Conservation (phyloP, 1,284 basidiomycete species). For the Pterulicium gracile region DNA sequence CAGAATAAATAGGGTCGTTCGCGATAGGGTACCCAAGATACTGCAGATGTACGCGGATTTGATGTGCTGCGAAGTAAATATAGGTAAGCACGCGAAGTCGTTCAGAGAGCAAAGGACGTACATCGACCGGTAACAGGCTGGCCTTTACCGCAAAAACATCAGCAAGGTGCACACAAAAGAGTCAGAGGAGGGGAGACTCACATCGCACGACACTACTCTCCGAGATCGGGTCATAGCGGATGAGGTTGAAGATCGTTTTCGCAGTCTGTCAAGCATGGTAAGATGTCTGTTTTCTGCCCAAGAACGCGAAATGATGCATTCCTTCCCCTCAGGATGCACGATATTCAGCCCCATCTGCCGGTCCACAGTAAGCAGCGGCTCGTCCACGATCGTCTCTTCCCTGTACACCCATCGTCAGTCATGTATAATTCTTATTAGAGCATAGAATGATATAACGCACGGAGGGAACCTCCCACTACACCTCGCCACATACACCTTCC, state of each 20-base stretch:
- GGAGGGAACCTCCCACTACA: conserved; percentile 76
- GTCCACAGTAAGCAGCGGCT: conserved; percentile 88
- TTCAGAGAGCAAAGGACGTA: conserved; percentile 28
- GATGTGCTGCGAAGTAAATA: conserved; percentile 55
- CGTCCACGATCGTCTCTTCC: conserved; percentile 71
- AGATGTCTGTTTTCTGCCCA: not conserved
- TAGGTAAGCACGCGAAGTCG: conserved; percentile 7
- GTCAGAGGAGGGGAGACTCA: conserved; percentile 24
- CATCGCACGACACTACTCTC: conserved; percentile 88
- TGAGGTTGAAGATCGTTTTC: conserved; percentile 80
- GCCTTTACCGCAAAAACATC: too few relatives aligned
- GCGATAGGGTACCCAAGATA: conserved; percentile 91
- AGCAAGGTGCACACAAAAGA: too few relatives aligned
- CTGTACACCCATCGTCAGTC: conserved; percentile 25
- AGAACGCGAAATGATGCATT: conserved; percentile 22
- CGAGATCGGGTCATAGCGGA: conserved; percentile 77
- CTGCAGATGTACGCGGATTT: conserved; percentile 94
- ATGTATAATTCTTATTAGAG: conserved; percentile 2
- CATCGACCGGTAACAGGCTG: conserved; percentile 82
- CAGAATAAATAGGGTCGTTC: conserved; percentile 84
- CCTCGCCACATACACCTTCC: conserved; percentile 88
- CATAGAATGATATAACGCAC: conserved; percentile 31
- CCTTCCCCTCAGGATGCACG: conserved; percentile 90
- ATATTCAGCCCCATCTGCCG: conserved; percentile 94
- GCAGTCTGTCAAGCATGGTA: conserved; percentile 45